These are phyloP conservation scores for Halocafeteria seosinensis DNA, from an alignment of 108 stramenopile genomes.

Conservation along the genomic window DNA sequence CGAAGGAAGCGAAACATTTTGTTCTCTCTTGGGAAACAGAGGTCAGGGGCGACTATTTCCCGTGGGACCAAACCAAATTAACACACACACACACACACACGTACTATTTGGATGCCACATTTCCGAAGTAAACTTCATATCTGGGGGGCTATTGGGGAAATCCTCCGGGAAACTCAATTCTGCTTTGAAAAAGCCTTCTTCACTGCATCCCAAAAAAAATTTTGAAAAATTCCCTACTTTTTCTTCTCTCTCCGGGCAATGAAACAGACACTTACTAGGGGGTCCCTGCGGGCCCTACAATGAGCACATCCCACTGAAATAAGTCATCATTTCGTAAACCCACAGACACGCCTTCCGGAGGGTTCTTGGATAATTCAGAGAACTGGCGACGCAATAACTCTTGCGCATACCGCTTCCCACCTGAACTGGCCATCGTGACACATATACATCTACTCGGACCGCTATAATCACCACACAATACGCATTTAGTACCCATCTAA, in stretches of 20 bases:
- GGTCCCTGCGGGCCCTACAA: slow-evolving; percentile 55
- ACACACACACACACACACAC: neutral
- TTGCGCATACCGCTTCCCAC: no score
- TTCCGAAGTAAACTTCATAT: slow-evolving; percentile 70
- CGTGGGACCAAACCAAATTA: no score
- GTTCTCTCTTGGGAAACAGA: no score
- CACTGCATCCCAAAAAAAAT: slow-evolving; percentile 59
- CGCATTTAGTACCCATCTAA: no score
- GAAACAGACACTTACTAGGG: neutral
- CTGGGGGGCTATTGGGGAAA: slow-evolving; percentile 88
- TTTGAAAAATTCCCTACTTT: no score
- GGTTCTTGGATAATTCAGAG: slow-evolving; percentile 37
- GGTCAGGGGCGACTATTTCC: no score
- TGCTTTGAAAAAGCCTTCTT: slow-evolving; percentile 92
- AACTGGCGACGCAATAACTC: no score
- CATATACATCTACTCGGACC: no score
- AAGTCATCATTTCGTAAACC: slow-evolving; percentile 44
- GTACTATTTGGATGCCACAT: slow-evolving; percentile 97
- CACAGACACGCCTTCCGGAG: slow-evolving; percentile 45
- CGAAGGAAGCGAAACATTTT: no score
- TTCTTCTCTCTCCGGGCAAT: neutral
- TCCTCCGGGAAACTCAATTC: slow-evolving; percentile 72
- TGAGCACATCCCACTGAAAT: slow-evolving; percentile 81
- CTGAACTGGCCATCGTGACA: no score
- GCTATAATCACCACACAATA: no score